Evolutionary conservation across 805 yeast genomes (phyloP).

Genomic region (Sungouiella blattae): DNA sequence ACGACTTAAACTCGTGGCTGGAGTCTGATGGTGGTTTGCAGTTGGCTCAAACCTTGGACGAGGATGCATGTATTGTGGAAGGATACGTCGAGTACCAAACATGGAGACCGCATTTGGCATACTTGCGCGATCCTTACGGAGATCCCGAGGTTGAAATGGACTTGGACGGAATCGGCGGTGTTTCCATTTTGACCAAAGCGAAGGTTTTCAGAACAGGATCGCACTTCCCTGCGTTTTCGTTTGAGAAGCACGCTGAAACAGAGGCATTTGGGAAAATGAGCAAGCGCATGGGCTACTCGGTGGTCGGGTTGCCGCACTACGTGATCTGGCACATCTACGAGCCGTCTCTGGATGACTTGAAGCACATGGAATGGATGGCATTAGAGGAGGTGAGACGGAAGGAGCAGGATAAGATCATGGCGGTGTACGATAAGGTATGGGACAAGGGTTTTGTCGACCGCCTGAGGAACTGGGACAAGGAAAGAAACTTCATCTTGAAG

Average conservation of each 20-base stretch:
- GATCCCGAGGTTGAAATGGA: conserved; percentile 92
- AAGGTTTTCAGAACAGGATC: conserved; percentile 82
- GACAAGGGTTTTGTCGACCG: conserved; percentile 75
- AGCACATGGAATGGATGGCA: conserved; percentile 87
- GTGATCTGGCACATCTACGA: conserved; percentile 89
- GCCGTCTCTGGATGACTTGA: conserved; percentile 88
- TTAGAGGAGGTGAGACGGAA: conserved; percentile 65
- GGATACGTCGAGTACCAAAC: conserved; percentile 97
- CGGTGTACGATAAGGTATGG: conserved; percentile 70
- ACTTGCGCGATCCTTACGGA: conserved; percentile 90
- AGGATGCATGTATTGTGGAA: conserved; percentile 95
- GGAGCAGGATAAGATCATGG: conserved; percentile 60
- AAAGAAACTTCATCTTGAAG: conserved; percentile 66
- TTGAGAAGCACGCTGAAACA: conserved; percentile 95
- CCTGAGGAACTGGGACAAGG: conserved; percentile 66
- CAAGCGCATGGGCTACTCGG: conserved; percentile 81
- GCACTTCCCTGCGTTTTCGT: conserved; percentile 95
- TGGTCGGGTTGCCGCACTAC: conserved; percentile 89
- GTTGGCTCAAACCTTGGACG: conserved; percentile 73
- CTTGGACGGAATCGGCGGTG: conserved; percentile 97
- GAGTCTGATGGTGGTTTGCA: conserved; percentile 80
- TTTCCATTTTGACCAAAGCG: conserved; percentile 85
- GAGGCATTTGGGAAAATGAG: conserved; percentile 94
- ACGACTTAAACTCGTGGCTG: conserved; percentile 82
- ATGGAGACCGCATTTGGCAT: conserved; percentile 96